These are phyloP conservation scores for Stachybotrys elegans DNA, from an alignment of 2,329 filamentous ascomycete genomes.

Conservation along the genomic window DNA sequence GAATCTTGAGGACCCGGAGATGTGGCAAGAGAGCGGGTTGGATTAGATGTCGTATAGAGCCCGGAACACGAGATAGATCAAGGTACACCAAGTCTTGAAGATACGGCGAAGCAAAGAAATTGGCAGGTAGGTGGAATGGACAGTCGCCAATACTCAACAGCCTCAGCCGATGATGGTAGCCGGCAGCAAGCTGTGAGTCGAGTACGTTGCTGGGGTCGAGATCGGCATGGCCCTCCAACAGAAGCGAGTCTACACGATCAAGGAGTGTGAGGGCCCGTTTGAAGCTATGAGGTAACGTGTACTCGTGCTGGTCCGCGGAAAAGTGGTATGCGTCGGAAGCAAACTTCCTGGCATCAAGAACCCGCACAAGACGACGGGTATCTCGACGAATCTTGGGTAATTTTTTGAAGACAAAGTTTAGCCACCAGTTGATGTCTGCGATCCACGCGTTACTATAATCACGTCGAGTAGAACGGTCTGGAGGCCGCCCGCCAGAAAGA, in stretches of 20 bases:
- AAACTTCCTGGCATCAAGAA: slow-evolving; percentile 44
- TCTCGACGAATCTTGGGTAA: slow-evolving; percentile 25
- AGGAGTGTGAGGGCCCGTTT: slow-evolving; percentile 32
- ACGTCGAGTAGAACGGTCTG: no score
- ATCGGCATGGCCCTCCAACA: slow-evolving; percentile 42
- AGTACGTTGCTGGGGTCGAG: slow-evolving; percentile 34
- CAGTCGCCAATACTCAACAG: slow-evolving; percentile 43
- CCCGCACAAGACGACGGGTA: slow-evolving; percentile 38
- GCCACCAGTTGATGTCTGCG: slow-evolving; percentile 45
- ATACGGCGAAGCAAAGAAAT: slow-evolving; percentile 31
- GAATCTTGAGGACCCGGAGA: slow-evolving; percentile 48
- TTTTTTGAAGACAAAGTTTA: slow-evolving; percentile 37
- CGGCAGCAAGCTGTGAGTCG: slow-evolving; percentile 7
- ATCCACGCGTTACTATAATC: not conserved
- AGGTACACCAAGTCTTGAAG: slow-evolving; percentile 43
- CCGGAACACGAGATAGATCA: slow-evolving; percentile 45
- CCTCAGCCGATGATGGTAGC: slow-evolving; percentile 11
- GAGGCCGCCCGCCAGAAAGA: no score
- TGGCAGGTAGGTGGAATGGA: slow-evolving; percentile 30
- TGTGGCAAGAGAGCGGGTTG: slow-evolving; percentile 32
- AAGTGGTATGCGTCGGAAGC: slow-evolving; percentile 34
- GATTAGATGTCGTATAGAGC: slow-evolving; percentile 34
- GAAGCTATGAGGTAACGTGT: slow-evolving; percentile 32
- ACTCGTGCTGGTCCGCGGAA: slow-evolving; percentile 31
- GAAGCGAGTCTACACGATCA: slow-evolving; percentile 38